phyloP scores from a whole-genome alignment of 345 rosid genomes.

The Mangifera indica region DNA sequence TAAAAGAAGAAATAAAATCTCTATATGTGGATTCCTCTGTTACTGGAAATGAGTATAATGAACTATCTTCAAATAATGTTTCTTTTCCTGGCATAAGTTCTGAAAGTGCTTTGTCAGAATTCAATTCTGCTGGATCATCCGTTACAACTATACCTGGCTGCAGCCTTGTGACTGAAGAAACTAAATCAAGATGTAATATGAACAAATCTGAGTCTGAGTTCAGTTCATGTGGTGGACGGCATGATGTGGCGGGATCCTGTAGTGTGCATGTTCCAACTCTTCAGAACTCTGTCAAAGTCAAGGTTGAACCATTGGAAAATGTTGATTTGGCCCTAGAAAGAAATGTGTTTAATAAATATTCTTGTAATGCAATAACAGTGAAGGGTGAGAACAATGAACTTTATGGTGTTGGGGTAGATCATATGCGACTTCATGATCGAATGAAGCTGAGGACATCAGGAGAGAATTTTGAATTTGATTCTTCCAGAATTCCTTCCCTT shows the following conservation, averaged over 20 bases:
- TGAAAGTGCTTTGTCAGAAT: conserved; percentile 8
- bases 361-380: conserved; percentile 21
- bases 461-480: conserved; percentile 29
- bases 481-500: conserved; percentile 27
- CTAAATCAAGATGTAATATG: conserved; percentile 2
- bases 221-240: conserved; percentile 25
- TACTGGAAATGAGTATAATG: conserved; percentile 9
- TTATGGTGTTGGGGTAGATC: conserved; percentile 50
- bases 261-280: conserved; percentile 19
- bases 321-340: conserved; percentile 23
- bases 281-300: conserved; percentile 33
- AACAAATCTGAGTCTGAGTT: conserved; percentile 16
- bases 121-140: conserved; percentile 10
- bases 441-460: conserved; percentile 40
- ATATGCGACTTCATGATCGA: conserved; percentile 60
- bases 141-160: conserved; percentile 6
- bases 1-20: conserved; percentile 18
- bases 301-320: conserved; percentile 50
- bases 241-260: conserved; percentile 23
- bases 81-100: conserved; percentile 16
- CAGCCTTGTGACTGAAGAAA: conserved; percentile 16
- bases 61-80: conserved; percentile 7
- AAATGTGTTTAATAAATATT: conserved; percentile 14
- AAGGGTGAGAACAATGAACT: conserved; percentile 41
- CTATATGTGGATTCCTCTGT: conserved; percentile 11